A percentile compares a stretch with the other conserved stretches of the same genome.
Conservation (phyloP, 495 filamentous ascomycete genomes). For the Talaromyces liani region DNA sequence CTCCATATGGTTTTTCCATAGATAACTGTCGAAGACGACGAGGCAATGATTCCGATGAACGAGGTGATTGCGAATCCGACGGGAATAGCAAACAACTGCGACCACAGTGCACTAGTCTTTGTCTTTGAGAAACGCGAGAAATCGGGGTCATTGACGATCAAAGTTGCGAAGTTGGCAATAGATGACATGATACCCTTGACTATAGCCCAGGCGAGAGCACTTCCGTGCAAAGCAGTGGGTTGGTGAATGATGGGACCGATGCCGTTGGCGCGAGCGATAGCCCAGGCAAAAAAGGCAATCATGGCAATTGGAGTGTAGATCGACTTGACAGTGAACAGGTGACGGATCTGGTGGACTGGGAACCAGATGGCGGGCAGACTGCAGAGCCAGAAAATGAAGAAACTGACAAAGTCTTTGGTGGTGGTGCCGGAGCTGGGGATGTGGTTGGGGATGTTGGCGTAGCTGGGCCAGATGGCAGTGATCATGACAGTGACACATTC, state of each 20-base stretch:
- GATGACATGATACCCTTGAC: conserved; percentile 79
- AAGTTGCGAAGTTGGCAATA: conserved; percentile 88
- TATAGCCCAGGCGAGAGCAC: conserved; percentile 70
- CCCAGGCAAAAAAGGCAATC: conserved; percentile 87
- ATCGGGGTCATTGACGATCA: conserved; percentile 75
- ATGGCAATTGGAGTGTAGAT: conserved; percentile 78
- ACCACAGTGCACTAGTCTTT: conserved; percentile 79
- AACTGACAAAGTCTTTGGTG: conserved; percentile 68
- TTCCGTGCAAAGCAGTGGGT: conserved; percentile 54
- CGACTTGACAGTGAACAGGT: conserved; percentile 89
- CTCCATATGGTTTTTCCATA: conserved; percentile 74
- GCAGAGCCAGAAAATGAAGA: conserved; percentile 77
- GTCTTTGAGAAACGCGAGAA: conserved; percentile 81
- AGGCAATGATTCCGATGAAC: conserved; percentile 91
- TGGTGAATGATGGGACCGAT: conserved; percentile 81
- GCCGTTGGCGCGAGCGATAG: conserved; percentile 73
- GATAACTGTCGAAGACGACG: conserved; percentile 75
- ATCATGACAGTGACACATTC: conserved; percentile 79
- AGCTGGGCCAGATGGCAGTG: conserved; percentile 68
- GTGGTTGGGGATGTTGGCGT: conserved; percentile 56
- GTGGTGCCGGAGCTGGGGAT: conserved; percentile 64
- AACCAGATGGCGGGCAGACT: conserved; percentile 82
- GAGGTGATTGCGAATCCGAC: conserved; percentile 81
- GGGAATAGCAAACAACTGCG: conserved; percentile 82
- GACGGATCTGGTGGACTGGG: conserved; percentile 53